Conservation (phyloP, 805 yeast species). For the Dipodascus albidus region DNA sequence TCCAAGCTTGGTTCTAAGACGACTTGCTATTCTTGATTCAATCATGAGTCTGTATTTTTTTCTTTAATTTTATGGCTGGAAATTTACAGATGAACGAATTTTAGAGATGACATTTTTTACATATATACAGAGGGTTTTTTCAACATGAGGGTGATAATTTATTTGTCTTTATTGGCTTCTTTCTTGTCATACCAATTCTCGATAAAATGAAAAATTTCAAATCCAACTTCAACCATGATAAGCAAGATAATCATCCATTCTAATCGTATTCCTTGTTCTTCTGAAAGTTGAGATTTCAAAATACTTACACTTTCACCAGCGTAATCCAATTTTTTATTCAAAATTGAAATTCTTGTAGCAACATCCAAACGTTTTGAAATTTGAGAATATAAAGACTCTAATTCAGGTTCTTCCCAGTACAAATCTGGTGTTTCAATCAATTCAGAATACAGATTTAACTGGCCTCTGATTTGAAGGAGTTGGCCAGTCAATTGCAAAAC, state of each 20-base stretch:
- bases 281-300: slow-evolving; percentile 60
- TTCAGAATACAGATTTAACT: slow-evolving; percentile 75
- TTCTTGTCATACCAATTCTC: slow-evolving; percentile 31
- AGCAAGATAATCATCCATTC: slow-evolving; percentile 84
- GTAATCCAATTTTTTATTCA: slow-evolving; percentile 80
- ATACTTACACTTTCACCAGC: slow-evolving; percentile 83
- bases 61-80: too few relatives aligned
- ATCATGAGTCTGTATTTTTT: too few relatives aligned
- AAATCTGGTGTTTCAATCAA: slow-evolving; percentile 86
- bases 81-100: too few relatives aligned
- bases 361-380: slow-evolving; percentile 68
- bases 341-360: slow-evolving; percentile 60
- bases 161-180: too few relatives aligned
- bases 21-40: too few relatives aligned
- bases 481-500: slow-evolving; percentile 62
- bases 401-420: slow-evolving; percentile 84
- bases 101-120: too few relatives aligned
- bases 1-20: neutral
- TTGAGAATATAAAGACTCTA: slow-evolving; percentile 64
- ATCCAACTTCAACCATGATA: slow-evolving; percentile 75
- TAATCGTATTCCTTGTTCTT: slow-evolving; percentile 60
- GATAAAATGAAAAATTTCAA: slow-evolving; percentile 67
- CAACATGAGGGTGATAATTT: too few relatives aligned
- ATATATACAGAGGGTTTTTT: too few relatives aligned
- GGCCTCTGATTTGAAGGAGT: slow-evolving; percentile 66